Conservation (phyloP, 768 basidiomycete genomes). For the Suillus bovinus region DNA sequence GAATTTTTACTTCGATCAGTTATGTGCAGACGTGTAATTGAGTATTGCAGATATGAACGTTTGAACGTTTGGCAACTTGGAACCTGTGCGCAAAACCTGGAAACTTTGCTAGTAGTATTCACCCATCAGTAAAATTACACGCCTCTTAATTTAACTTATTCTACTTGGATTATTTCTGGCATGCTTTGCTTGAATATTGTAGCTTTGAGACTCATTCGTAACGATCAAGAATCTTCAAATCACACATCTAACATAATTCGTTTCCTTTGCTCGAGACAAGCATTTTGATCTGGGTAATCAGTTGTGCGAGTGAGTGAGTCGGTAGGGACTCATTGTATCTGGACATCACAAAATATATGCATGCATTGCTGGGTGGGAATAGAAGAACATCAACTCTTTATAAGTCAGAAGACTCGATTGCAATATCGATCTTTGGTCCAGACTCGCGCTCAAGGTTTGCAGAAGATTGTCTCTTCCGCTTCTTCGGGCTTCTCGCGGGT, state of each 20-base stretch:
- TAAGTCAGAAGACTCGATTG: constrained; percentile 29
- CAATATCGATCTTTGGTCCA: constrained; percentile 42
- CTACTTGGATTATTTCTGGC: no score
- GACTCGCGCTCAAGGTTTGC: constrained; percentile 10
- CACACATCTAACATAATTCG: not conserved
- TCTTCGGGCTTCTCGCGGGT: constrained; percentile 18
- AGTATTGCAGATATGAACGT: no score
- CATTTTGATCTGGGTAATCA: not conserved
- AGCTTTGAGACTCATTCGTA: no score
- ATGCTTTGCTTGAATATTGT: no score
- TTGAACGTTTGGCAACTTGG: no score
- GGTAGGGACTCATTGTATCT: not conserved
- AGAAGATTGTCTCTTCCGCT: constrained; percentile 11
- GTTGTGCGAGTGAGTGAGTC: not conserved
- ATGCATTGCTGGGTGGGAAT: no score
- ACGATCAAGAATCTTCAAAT: not conserved
- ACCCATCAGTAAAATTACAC: no score
- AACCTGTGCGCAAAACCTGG: no score
- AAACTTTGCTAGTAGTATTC: no score
- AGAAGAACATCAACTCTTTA: not conserved
- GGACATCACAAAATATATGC: not conserved
- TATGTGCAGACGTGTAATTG: no score
- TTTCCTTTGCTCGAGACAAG: not conserved
- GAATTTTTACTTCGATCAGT: no score
- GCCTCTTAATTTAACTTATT: no score